Percentiles rank a stretch among this genome's conserved stretches.
Conservation (phyloP, 805 yeast genomes). For the Lipomyces mesembrius region DNA sequence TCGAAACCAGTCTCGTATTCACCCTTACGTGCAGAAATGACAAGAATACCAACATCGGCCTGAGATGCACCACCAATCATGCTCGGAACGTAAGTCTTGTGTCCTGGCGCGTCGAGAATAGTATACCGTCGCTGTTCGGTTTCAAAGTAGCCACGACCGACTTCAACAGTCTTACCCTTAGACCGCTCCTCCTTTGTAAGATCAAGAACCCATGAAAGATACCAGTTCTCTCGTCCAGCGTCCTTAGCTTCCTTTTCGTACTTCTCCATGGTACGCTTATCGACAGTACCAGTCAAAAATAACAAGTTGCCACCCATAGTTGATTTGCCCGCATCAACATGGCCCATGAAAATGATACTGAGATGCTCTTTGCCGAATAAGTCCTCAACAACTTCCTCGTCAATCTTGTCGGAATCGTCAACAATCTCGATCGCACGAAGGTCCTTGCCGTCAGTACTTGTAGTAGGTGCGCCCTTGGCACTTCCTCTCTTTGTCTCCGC, state of each 20-base stretch:
- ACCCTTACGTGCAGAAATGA: conserved; percentile 97
- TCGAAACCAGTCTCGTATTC: conserved; percentile 99
- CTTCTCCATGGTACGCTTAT: conserved; percentile 97
- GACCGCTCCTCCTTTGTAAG: conserved; percentile 98
- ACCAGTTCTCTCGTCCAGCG: conserved; percentile 99
- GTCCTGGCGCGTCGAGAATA: conserved; percentile 98
- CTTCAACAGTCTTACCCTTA: conserved; percentile 99
- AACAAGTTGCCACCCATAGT: conserved; percentile 99
- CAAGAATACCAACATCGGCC: conserved; percentile 97
- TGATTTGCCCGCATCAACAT: conserved; percentile 99
- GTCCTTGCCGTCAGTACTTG: conserved; percentile 31
- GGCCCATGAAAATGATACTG: conserved; percentile 98
- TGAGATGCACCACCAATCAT: conserved; percentile 99
- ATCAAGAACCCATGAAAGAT: conserved; percentile 99
- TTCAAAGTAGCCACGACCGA: conserved; percentile 96
- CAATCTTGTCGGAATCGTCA: conserved; percentile 80
- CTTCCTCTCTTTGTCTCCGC: conserved; percentile 35
- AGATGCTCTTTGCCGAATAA: conserved; percentile 97
- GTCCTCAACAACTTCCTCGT: conserved; percentile 85
- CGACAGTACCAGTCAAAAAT: conserved; percentile 94
- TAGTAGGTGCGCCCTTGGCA: conserved; percentile 39
- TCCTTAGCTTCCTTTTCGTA: conserved; percentile 98
- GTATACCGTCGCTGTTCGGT: conserved; percentile 98
- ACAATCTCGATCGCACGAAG: conserved; percentile 55
- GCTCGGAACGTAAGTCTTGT: conserved; percentile 96